Evolutionary conservation across 768 basidiomycete species (phyloP), one percentile per base, ranked within the genome.

Genomic region (Paxillus rubicundulus): DNA sequence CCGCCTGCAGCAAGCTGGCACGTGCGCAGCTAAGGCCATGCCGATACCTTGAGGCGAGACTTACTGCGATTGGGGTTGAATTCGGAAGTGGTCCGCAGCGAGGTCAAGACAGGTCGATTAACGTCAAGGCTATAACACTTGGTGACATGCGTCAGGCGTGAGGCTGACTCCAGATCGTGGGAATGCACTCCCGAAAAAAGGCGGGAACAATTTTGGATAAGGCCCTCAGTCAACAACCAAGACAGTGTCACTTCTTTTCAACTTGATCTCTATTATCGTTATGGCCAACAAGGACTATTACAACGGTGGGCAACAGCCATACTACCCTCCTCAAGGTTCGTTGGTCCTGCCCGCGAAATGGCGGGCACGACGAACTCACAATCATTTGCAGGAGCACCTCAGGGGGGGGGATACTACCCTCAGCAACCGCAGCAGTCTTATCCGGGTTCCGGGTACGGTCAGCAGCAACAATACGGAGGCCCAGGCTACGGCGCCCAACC

Each of bases 251-350:
- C 53, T 33, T 58, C 46, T 54, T 55, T 50, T 56, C 52, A 43
- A 33, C 52, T 30, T 49, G 39, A 57, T 60, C 63, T 40, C 50
- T 49, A 41, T 32, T 28, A 52, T 28, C 56, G 59, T 52, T 59
- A 86, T 87, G 88, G 85, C 87, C 55, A 85, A 82, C 64, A 82
- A 84, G 70, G 87, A 89, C 61, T 91, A 87, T 61, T 89, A 89
- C 70, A 66, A 67, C 58, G 72, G 72, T 46, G 72, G 74, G 39
- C 77, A 80, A 54, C 75, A 69, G 17, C 81, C 79, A 59, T 79
- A 80, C 38, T 82, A 84, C 62, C 82, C 80, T 52, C 71, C 80
- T 9, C 72, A 61, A 64, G 82, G 82, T 80, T 14, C 13, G 76
- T 68, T 14, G 17, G 41, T 5, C 5, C 14, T 6, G 3, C 6